A percentile compares a stretch with the other conserved stretches of the same genome.
phyloP scores from a whole-genome alignment of 805 yeast genomes.

The Komagataella phaffii region DNA sequence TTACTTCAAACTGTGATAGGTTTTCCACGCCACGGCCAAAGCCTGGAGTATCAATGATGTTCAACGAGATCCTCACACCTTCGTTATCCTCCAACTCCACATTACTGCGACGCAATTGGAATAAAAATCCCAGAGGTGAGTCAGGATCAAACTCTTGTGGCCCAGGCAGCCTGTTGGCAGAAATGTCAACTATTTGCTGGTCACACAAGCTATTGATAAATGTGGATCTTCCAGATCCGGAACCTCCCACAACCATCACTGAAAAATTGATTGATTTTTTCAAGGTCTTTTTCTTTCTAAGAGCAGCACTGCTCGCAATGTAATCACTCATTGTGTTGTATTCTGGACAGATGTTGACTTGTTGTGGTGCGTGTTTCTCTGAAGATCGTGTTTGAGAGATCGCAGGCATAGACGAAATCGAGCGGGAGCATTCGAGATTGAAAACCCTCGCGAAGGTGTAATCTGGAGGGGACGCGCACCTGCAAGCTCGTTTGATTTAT shows the following conservation, averaged over 20 bases:
- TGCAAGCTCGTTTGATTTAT: background rate
- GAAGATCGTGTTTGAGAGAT: background rate
- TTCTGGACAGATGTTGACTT: background rate
- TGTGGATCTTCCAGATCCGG: slow-evolving; percentile 86
- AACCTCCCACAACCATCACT: slow-evolving; percentile 75
- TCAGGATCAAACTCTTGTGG: background rate
- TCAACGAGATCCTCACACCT: slow-evolving; percentile 68
- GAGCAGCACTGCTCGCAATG: slow-evolving; percentile 1
- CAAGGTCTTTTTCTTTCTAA: slow-evolving; percentile 65
- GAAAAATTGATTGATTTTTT: slow-evolving; percentile 81
- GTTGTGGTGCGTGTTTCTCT: background rate
- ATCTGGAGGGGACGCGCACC: background rate
- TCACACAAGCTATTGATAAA: slow-evolving; percentile 86
- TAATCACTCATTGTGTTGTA: background rate
- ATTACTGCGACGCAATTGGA: slow-evolving; percentile 60
- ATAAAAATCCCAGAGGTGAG: slow-evolving; percentile 28
- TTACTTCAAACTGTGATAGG: slow-evolving; percentile 48
- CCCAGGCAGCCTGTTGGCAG: slow-evolving; percentile 33
- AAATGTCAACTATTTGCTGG: slow-evolving; percentile 68
- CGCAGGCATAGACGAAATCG: background rate
- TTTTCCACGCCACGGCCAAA: slow-evolving; percentile 69
- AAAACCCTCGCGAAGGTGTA: background rate
- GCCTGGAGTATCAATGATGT: slow-evolving; percentile 74
- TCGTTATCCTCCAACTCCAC: slow-evolving; percentile 82
- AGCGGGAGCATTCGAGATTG: background rate